Evolutionary conservation across 2,329 filamentous ascomycete species (phyloP), one percentile per base, ranked within the genome.

Genomic region (Fusarium sp.): DNA sequence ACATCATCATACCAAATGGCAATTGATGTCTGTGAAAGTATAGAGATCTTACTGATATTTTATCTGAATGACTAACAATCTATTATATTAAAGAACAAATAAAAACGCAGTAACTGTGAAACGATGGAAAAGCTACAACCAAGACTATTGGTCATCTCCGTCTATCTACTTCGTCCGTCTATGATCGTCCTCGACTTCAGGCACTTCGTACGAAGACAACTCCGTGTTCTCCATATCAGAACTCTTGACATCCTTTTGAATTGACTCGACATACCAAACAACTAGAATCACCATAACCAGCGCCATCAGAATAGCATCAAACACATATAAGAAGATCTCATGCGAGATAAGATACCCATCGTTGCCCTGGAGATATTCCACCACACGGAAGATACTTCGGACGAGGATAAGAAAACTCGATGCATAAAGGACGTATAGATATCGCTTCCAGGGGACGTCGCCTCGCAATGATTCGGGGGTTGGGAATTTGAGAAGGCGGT

Each of bases 391-490:
- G 4, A 64, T 58, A 14, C 61, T 64, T 43, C 61, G 44, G 0
- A 64, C 51, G 4, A 64, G 59, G 4, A 64, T 64, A 2, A 64
- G 51, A 19, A 57, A 26, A 10, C 59, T 64, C 3, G 61, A 64
- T 6, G 13, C 44, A 19, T 64, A 64, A 3, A 64, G 61, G 1
- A 64, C 43, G 37, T 64, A 64, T 1, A 64, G 21, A 5, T 63
- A 63, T 23, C 58, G 28, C 12, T 26, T n/a, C 50, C 61, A 63
- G 0, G 61, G 61, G 1, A 58, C 19, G 2, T 49, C 28, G 7
- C 50, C 61, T 13, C 43, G 49, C 4, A 31, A 7, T 7, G 61
- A 57, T 11, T 63, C 58, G 19, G 25, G 1, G 3, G 58, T 63
- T 3, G 58, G 50, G 12, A 7, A 39, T 26, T 34, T 39, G 3